These are phyloP conservation scores for Candida golubevii DNA, from an alignment of 805 yeast species.

Conservation along the genomic window DNA sequence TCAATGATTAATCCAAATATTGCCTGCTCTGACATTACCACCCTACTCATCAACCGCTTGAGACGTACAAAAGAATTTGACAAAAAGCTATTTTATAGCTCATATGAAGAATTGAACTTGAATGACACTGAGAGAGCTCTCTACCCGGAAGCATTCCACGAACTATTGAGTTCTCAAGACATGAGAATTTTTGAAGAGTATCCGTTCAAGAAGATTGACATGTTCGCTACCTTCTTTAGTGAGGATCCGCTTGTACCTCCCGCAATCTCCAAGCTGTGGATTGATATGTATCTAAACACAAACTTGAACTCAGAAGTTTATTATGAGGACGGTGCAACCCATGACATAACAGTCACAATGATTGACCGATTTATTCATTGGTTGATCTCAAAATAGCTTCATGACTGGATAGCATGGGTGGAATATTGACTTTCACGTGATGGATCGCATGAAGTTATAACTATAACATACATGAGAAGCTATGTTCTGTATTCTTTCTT, in stretches of 20 bases:
- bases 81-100: constrained; percentile 29
- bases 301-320: constrained; percentile 24
- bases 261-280: constrained; percentile 28
- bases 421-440: not conserved
- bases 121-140: constrained; percentile 21
- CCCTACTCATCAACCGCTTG: constrained; percentile 42
- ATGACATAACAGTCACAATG: constrained; percentile 34
- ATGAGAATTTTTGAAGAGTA: constrained; percentile 29
- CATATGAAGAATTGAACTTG: constrained; percentile 33
- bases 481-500: too few relatives aligned
- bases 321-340: constrained; percentile 30
- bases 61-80: constrained; percentile 18
- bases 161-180: constrained; percentile 26
- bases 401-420: not conserved
- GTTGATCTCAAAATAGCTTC: constrained; percentile 10
- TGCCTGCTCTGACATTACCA: constrained; percentile 45
- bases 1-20: constrained; percentile 46
- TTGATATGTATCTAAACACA: constrained; percentile 24
- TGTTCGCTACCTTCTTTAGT: constrained; percentile 36
- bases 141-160: constrained; percentile 35
- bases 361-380: constrained; percentile 28
- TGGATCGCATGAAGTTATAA: too few relatives aligned
- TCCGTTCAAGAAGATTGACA: constrained; percentile 26
- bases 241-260: constrained; percentile 37
- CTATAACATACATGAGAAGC: too few relatives aligned